These are phyloP conservation scores for Sporisorium iseilematis-ciliati DNA, from an alignment of 1,284 basidiomycete genomes.

Conservation along the genomic window DNA sequence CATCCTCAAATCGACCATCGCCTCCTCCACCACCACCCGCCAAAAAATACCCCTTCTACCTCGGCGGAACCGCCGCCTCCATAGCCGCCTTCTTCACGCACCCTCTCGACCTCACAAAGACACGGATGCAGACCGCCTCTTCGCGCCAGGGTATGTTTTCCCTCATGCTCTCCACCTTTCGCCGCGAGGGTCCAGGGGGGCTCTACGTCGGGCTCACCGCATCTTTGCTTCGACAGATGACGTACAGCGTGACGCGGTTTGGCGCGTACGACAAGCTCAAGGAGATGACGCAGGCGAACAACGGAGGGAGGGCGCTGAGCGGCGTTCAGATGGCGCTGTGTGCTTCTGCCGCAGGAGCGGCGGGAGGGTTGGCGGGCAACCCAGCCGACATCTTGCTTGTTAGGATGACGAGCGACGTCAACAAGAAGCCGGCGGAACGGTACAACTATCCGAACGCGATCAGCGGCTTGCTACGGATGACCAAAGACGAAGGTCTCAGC, in stretches of 20 bases:
- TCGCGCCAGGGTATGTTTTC: slow-evolving; percentile 54
- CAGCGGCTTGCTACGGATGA: slow-evolving; percentile 72
- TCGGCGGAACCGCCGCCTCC: slow-evolving; percentile 65
- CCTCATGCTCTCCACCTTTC: slow-evolving; percentile 53
- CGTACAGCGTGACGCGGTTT: slow-evolving; percentile 65
- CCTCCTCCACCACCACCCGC: slow-evolving; percentile 1
- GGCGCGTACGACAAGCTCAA: slow-evolving; percentile 67
- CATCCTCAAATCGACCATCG: slow-evolving; percentile 3
- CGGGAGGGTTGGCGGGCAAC: slow-evolving; percentile 65
- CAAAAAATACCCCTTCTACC: slow-evolving; percentile 63
- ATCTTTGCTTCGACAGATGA: slow-evolving; percentile 66
- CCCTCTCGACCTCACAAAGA: slow-evolving; percentile 69
- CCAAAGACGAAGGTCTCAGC: slow-evolving; percentile 71
- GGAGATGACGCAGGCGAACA: slow-evolving; percentile 27
- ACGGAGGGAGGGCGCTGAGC: slow-evolving; percentile 33
- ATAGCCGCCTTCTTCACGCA: slow-evolving; percentile 68
- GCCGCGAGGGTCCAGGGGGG: slow-evolving; percentile 54
- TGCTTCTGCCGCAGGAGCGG: slow-evolving; percentile 61
- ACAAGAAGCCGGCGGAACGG: slow-evolving; percentile 59
- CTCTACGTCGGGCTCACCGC: slow-evolving; percentile 66
- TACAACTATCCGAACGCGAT: slow-evolving; percentile 71
- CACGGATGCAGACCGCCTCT: slow-evolving; percentile 69
- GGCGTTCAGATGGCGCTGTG: slow-evolving; percentile 55
- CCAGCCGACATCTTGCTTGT: slow-evolving; percentile 73
- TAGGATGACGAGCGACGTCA: slow-evolving; percentile 71